Base-by-base conservation (phyloP, 331 rosid genomes). In the Pyracantha coccinea region DNA sequence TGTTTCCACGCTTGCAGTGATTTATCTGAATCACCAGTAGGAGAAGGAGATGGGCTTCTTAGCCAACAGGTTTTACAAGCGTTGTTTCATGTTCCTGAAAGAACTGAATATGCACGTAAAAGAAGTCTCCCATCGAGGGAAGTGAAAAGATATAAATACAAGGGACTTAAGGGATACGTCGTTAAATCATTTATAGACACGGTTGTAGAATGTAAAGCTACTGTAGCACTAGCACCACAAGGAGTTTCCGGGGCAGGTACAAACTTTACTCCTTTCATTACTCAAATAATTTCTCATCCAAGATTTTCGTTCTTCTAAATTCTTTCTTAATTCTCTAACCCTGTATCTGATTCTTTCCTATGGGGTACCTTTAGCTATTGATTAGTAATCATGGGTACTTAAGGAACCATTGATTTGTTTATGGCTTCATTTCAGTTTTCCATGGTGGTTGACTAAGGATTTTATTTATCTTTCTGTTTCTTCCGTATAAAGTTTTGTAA, bases 71-170 rank as follows among this genome's bases (percentile, higher is more conserved):
- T 84, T 69, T 33, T 84, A 44, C 75, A 67, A 74, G 64, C 79
- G 20, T 80, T 84, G 68, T 80, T 84, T 78, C 62, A 17, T 71
- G 83, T 38, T 70, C 80, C 78, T 17, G 69, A 77, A 71, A 84
- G 78, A 74, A 50, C 70, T 25, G 83, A 77, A 31, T 78, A 77
- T 70, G 50, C 12, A 23, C 78, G 83, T 29, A 77, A 70, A 71
- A 71, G 31, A 73, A 70, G 8, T 8, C 52, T 1, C 44, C 66
- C 73, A 23, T 74, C 44, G 58, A 73, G 71, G 59, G 32, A 62
- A 57, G 66, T 72, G 77, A 47, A 68, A 21, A 73, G 82, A 64
- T 69, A 5, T 19, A 23, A 41, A 63, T 69, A 5, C 3, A 19
- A 41, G 69, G 50, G 64, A 63, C 77, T 27, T 70, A 17, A 72